phyloP scores from a whole-genome alignment of 495 filamentous ascomycete species.

The Neurospora sp. region DNA sequence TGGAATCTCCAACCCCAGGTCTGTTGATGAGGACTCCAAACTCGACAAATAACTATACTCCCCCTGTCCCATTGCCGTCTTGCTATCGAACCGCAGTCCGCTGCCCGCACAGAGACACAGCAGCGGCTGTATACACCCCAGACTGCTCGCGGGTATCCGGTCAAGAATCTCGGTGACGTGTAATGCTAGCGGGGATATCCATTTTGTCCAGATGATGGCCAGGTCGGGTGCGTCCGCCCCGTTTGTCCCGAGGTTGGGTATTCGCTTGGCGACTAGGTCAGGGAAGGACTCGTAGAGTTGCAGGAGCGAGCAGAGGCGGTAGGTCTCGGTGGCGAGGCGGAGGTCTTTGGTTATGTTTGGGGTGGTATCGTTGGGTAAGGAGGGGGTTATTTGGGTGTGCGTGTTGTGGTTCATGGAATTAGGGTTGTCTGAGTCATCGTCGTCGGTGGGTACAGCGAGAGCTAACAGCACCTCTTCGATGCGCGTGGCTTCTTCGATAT shows the following conservation, averaged over 20 bases:
- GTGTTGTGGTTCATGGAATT: not conserved
- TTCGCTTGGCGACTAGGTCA: slow-evolving; percentile 17
- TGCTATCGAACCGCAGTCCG: slow-evolving; percentile 20
- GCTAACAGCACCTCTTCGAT: slow-evolving; percentile 17
- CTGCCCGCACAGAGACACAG: slow-evolving; percentile 25
- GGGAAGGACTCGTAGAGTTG: slow-evolving; percentile 27
- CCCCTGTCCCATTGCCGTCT: slow-evolving; percentile 10
- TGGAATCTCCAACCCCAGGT: not conserved
- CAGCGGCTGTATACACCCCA: slow-evolving; percentile 25
- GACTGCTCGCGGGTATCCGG: slow-evolving; percentile 9
- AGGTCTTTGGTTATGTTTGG: slow-evolving; percentile 1
- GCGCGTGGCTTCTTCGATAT: slow-evolving; percentile 20
- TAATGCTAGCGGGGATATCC: slow-evolving; percentile 18
- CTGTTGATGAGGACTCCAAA: not conserved
- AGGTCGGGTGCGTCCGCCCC: slow-evolving; percentile 1
- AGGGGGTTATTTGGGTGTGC: not conserved
- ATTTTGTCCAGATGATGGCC: slow-evolving; percentile 14
- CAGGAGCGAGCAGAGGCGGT: slow-evolving; percentile 21
- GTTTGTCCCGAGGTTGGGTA: slow-evolving; percentile 5
- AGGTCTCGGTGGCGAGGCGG: slow-evolving; percentile 18
- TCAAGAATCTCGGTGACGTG: slow-evolving; percentile 17
- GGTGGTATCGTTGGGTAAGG: not conserved
- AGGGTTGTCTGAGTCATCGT: not conserved
- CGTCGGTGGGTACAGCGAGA: slow-evolving; percentile 3
- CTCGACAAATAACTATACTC: slow-evolving; percentile 11